phyloP scores from a whole-genome alignment of 139 green algal genomes.

The Chlorella sorokiniana region DNA sequence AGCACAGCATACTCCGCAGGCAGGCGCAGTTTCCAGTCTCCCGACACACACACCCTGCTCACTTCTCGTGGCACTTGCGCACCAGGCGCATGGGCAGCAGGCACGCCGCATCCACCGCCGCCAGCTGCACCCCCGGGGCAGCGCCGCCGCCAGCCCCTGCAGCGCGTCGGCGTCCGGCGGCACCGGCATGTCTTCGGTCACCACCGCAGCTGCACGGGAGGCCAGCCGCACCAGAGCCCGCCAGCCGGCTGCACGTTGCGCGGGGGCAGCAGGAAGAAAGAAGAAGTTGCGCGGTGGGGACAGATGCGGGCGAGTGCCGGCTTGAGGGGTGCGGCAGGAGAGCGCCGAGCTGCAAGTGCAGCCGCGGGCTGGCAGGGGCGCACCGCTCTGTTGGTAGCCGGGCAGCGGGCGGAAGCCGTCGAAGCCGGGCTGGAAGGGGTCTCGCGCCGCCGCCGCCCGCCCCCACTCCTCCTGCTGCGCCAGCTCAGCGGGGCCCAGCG shows the following conservation, averaged over 20 bases:
- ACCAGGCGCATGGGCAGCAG: conserved; percentile 31
- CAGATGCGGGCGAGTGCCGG: neutral
- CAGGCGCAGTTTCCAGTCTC: neutral
- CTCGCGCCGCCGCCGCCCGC: neutral
- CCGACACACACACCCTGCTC: neutral
- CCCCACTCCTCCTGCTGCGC: too few species aligned
- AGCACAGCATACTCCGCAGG: neutral
- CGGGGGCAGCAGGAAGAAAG: neutral
- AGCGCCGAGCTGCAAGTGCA: neutral
- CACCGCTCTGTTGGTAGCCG: neutral
- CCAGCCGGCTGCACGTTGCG: conserved; percentile 7
- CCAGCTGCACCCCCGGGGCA: neutral
- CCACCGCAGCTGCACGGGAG: conserved; percentile 1
- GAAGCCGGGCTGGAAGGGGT: conserved; percentile 4
- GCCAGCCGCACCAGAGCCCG: conserved; percentile 13
- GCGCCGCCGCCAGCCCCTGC: conserved; percentile 9
- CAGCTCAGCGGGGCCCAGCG: neutral
- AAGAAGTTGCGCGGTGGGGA: too few species aligned
- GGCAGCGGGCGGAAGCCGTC: neutral
- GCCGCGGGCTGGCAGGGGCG: neutral
- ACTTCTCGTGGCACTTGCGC: conserved; percentile 23
- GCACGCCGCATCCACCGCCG: conserved; percentile 18
- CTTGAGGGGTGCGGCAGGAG: too few species aligned
- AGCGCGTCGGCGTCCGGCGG: conserved; percentile 12
- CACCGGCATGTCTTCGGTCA: conserved; percentile 24